Base-by-base conservation (phyloP, 169 alveolate genomes). In the Plasmodium vinckei region DNA sequence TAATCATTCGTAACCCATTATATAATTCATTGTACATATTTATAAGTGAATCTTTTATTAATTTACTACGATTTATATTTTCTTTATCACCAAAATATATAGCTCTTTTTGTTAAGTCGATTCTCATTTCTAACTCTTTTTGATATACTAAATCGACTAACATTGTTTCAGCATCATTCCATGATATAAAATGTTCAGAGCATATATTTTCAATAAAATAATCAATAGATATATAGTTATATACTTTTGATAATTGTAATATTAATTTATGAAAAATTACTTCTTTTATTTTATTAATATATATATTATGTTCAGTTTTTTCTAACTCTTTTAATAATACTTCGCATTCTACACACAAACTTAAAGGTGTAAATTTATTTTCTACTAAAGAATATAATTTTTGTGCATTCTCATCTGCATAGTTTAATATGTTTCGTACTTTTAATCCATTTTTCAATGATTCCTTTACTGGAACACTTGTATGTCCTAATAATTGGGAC, bases 141-240 rank as follows among this genome's bases (percentile, higher is more conserved):
- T 92, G 92, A 68, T 88, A 91, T 9, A 90, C 96, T 82, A 93
- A 67, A 44, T 94, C 96, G 6, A 94, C 97, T 53, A 95, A 68
- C 75, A 89, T 82, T 82, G 87, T 94, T 90, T 94, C 97, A 9
- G 97, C 97, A 59, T 95, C 95, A 57, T 93, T 88, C 98, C 98
- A 96, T 21, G 95, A 79, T 64, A 95, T 88, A 89, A 96, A 96
- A 15, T 90, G 95, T 47, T 90, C 73, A 10, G 97, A 97, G 88
- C 98, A 96, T 42, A 96, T 92, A 84, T 95, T 65, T 67, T 86
- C 89, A 49, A 95, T 94, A 79, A 96, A 96, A 88, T 91, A 94
- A 57, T 94, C 96, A 51, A 96, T 95, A 19, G 96, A 92, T 79
- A 96, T 93, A 13, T 97, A 82, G 2, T 96, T 94, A 72, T 95